These are phyloP conservation scores for Cyclostephanos tholiformis DNA, from an alignment of 108 stramenopile genomes.

Conservation along the genomic window DNA sequence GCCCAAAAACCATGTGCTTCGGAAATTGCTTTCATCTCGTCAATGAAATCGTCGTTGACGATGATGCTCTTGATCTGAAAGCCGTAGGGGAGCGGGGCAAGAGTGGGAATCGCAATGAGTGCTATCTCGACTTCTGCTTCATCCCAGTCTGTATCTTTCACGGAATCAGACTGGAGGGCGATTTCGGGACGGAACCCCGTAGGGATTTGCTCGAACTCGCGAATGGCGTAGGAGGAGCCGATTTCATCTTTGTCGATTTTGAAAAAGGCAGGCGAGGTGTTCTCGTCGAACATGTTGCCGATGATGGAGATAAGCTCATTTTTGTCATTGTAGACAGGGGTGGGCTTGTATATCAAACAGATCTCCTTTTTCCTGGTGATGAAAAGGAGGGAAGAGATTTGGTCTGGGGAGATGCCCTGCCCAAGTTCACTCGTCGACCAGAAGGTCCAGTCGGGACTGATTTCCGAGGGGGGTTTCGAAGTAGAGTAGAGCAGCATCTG, in stretches of 20 bases:
- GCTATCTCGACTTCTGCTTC: too few relatives aligned
- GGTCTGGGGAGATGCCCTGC: too few relatives aligned
- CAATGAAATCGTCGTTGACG: too few relatives aligned
- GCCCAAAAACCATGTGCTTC: too few relatives aligned
- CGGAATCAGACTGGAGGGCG: too few relatives aligned
- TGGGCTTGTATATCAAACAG: neutral
- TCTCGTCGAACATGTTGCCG: neutral
- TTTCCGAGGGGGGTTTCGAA: neutral
- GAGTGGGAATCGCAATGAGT: too few relatives aligned
- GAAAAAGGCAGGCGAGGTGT: neutral
- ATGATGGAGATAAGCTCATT: neutral
- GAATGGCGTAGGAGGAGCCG: neutral
- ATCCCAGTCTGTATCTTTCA: too few relatives aligned
- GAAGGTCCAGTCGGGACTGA: neutral
- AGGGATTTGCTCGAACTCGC: neutral
- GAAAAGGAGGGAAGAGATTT: neutral
- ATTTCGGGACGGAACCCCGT: too few relatives aligned
- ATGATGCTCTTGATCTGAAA: too few relatives aligned
- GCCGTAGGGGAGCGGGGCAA: too few relatives aligned
- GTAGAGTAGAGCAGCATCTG: neutral
- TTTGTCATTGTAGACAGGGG: neutral
- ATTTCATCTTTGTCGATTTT: neutral
- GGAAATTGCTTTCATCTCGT: too few relatives aligned
- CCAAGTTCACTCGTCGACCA: neutral
- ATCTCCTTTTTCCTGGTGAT: neutral